Percentiles rank a stretch among this genome's conserved stretches.
These are phyloP conservation scores for Aspergillus chevalieri DNA, from an alignment of 2,329 filamentous ascomycete genomes.

Conservation along the genomic window DNA sequence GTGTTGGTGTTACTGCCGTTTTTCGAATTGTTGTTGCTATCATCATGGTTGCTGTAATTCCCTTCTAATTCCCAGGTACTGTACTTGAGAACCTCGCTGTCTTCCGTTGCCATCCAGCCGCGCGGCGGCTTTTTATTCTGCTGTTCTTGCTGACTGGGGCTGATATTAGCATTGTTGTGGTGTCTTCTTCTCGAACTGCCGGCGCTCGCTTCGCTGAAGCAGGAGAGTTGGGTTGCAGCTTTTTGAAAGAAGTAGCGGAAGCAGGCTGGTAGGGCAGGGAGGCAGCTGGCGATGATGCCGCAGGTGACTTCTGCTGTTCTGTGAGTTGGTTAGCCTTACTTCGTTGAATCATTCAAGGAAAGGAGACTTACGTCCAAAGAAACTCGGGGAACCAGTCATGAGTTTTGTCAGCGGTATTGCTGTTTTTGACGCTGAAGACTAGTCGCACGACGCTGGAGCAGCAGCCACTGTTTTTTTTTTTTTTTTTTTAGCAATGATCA, in stretches of 20 bases:
- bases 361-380: conserved; percentile 20
- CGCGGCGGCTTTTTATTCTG: not conserved
- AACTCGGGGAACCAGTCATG: conserved; percentile 19
- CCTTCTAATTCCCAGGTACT: not conserved
- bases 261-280: conserved; percentile 18
- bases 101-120: not conserved
- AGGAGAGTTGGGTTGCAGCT: conserved; percentile 7
- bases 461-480: conserved; percentile 13
- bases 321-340: not conserved
- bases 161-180: not conserved
- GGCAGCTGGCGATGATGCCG: conserved; percentile 18
- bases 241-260: conserved; percentile 16
- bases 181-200: not conserved
- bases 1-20: no score
- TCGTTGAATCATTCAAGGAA: not conserved
- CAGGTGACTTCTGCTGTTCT: conserved; percentile 21
- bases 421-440: conserved; percentile 13
- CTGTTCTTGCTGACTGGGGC: not conserved
- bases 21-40: no score
- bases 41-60: no score
- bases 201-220: not conserved
- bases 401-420: conserved; percentile 13
- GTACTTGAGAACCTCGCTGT: not conserved
- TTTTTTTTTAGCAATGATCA: not conserved
- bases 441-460: conserved; percentile 20